Conservation (phyloP, 2,329 filamentous ascomycete genomes). For the Beauveria rudraprayagi region DNA sequence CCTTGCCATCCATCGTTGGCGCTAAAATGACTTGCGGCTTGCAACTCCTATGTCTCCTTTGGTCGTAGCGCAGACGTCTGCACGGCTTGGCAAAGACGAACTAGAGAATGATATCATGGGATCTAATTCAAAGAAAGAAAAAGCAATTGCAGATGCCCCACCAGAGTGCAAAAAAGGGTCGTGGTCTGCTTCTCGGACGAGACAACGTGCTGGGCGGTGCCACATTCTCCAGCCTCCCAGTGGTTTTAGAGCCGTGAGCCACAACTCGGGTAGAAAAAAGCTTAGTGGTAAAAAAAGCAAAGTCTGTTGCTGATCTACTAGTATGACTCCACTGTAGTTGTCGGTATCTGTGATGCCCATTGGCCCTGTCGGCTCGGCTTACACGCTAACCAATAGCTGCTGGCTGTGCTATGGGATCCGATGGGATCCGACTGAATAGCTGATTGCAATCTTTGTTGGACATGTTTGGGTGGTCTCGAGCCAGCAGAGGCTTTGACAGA, state of each 20-base stretch:
- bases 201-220: neutral
- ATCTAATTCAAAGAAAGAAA: neutral
- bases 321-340: neutral
- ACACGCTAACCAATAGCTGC: neutral
- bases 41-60: neutral
- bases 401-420: neutral
- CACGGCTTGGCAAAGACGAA: neutral
- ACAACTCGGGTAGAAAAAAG: neutral
- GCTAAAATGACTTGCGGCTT: too few relatives aligned
- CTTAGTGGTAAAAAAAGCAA: neutral
- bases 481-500: neutral
- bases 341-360: neutral
- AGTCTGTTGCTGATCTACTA: neutral
- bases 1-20: too few relatives aligned
- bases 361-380: neutral
- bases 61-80: neutral
- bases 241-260: neutral
- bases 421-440: neutral
- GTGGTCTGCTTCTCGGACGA: neutral
- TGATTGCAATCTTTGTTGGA: neutral
- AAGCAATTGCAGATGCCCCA: too few relatives aligned
- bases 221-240: neutral
- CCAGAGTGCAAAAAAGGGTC: neutral
- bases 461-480: neutral
- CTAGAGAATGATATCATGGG: conserved; percentile 3